Base-by-base conservation (phyloP, 2,329 filamentous ascomycete genomes). In the Whalleya microplaca region DNA sequence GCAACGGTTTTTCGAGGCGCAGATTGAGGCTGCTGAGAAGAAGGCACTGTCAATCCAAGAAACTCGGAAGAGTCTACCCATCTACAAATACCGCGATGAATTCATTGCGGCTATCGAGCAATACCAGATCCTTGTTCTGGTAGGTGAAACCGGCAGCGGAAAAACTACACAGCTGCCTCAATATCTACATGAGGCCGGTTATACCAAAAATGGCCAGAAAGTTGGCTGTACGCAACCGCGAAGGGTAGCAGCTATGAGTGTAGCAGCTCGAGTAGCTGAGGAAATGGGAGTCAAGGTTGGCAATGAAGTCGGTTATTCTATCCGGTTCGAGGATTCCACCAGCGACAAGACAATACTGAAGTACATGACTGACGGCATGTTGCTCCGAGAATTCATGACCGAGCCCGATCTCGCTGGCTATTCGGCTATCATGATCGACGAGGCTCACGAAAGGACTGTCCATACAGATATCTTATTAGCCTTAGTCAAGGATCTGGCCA, bases 291-390 rank as follows among this genome's bases (percentile, higher is more conserved):
- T 92, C 57, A 93, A 94, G 71, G 78, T 98, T 10, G 95, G 95
- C 0, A 90, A 91, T 60, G 92, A 97, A 69, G 94, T 98, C 21
- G 95, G 95, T 16, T 99, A 97, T 72, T 88, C 89, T 0, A 96
- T 99, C 65, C 90, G 95, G 59, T 99, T 98, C 67, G 95, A 99
- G 71, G 91, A 97, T 73, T 87, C 88, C 61, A 96, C 92, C 0
- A 91, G 86, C 70, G 92, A 96, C 67, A 96, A 96, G 76, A 98
- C 95, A 0, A 80, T 94, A 7, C 76, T 99, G 52, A 96, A 96
- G 73, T 98, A 96, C 75, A 94, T 96, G 90, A 99, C 95, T 0
- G 95, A 99, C 69, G 95, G 95, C 71, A 96, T 98, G 89, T 78
- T 98, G 41, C 79, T 98, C 27, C 84, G 92, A 70, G 92, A 96